phyloP scores from a whole-genome alignment of 2,329 filamentous ascomycete species.

The Chaetomium olivaceum region DNA sequence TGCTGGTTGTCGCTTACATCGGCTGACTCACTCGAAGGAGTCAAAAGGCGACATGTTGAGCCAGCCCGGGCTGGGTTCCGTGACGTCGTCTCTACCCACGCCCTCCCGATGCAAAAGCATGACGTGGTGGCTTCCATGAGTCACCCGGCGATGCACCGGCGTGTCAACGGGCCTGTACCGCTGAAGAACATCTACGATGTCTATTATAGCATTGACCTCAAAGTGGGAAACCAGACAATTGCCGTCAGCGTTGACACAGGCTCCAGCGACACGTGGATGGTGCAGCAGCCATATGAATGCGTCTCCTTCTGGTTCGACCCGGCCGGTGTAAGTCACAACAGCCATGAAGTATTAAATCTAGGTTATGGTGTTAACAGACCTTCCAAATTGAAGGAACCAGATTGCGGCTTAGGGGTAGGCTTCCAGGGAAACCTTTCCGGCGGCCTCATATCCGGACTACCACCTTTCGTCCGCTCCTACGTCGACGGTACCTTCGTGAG shows the following conservation, averaged over 20 bases:
- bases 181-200: conserved; percentile 33
- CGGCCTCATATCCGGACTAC: conserved; percentile 38
- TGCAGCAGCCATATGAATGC: conserved; percentile 31
- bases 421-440: conserved; percentile 39
- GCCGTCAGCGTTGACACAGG: conserved; percentile 37
- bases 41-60: not conserved
- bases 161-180: conserved; percentile 15
- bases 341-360: not conserved
- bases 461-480: conserved; percentile 47
- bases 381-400: not conserved
- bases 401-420: conserved; percentile 34
- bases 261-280: conserved; percentile 35
- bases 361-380: not conserved
- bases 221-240: conserved; percentile 32
- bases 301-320: conserved; percentile 23
- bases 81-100: conserved; percentile 14
- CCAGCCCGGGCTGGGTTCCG: not conserved
- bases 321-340: conserved; percentile 17
- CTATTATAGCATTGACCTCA: conserved; percentile 36
- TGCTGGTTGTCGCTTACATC: not conserved
- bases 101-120: conserved; percentile 21
- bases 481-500: conserved; percentile 45
- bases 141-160: conserved; percentile 7
- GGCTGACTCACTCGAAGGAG: not conserved
- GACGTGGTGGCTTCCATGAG: not conserved